Evolutionary conservation across 257 asterid species (phyloP), one percentile per base, ranked within the genome.

Genomic region (Primulina tabacum): DNA sequence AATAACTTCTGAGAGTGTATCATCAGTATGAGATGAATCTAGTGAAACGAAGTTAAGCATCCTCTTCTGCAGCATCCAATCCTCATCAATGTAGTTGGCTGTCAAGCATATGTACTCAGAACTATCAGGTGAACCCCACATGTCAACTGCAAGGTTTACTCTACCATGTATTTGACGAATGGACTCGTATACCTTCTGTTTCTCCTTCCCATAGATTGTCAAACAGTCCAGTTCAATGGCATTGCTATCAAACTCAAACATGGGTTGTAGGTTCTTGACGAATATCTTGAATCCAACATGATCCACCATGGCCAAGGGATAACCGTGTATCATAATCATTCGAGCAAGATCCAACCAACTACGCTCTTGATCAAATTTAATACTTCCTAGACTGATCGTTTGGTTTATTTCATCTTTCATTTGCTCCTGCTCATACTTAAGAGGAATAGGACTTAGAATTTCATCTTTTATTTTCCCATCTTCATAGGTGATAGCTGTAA

Each of bases 261-360:
- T 55, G 53, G 99, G 99, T 79, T 91, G 97, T 76, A 94, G 83
- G 80, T 89, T 89, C 86, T 85, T 94, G 69, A 88, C 90, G 56
- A 94, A 94, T 75, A 82, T 74, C 79, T 85, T 84, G 83, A 94
- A 91, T 58, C 99, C 97, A 33, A 80, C 82, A 83, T 91, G 95
- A 71, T 91, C 95, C 73, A 87, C 96, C 96, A 94, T 94, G 70
- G 84, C 75, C 62, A 94, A 75, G 20, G 99, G 97, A 76, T 94
- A 94, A 76, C 97, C 97, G 76, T 94, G 99, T 61, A 88, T 71
- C 95, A 94, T 94, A 47, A 94, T 89, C 97, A 94, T 94, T 71
- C 97, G 89, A 72, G 97, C 97, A 20, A 91, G 94, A 85, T 94
- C 99, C 81, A 86, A 71, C 67, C 86, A 73, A 62, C 99, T 91